A percentile compares a stretch with the other conserved stretches of the same genome.
Evolutionary conservation across 495 filamentous ascomycete genomes (phyloP).

Genomic region (Aspergillus sclerotioniger): DNA sequence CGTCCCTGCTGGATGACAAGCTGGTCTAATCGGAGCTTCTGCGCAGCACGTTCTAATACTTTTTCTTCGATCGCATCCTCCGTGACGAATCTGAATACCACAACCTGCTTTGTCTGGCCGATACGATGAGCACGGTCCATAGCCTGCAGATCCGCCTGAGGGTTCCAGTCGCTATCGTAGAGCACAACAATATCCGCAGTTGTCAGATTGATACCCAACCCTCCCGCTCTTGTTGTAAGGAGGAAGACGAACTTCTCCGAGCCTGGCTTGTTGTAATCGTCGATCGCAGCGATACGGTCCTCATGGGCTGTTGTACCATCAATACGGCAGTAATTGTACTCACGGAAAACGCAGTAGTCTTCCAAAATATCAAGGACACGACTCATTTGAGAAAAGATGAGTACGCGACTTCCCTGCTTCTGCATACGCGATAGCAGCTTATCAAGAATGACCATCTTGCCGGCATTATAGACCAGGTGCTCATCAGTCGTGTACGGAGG

Average conservation of each 20-base stretch:
- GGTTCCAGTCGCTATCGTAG: slow-evolving; percentile 99
- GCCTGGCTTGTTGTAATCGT: slow-evolving; percentile 93
- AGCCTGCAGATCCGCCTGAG: slow-evolving; percentile 95
- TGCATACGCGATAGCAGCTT: slow-evolving; percentile 84
- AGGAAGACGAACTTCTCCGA: slow-evolving; percentile 98
- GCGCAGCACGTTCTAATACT: slow-evolving; percentile 93
- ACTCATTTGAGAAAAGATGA: slow-evolving; percentile 99
- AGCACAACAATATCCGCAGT: slow-evolving; percentile 94
- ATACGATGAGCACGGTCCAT: slow-evolving; percentile 99
- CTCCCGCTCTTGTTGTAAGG: slow-evolving; percentile 94
- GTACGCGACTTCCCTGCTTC: slow-evolving; percentile 80
- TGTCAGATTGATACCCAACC: slow-evolving; percentile 97
- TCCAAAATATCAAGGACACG: slow-evolving; percentile 95
- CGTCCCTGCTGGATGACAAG: slow-evolving; percentile 99
- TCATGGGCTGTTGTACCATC: slow-evolving; percentile 97
- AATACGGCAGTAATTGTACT: slow-evolving; percentile 95
- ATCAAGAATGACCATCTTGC: slow-evolving; percentile 97
- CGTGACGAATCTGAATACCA: slow-evolving; percentile 94
- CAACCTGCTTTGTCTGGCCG: slow-evolving; percentile 96
- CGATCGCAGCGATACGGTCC: slow-evolving; percentile 95
- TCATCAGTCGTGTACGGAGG: slow-evolving; percentile 98
- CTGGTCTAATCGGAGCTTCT: slow-evolving; percentile 95
- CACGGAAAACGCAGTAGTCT: slow-evolving; percentile 95
- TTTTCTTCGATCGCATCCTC: slow-evolving; percentile 99
- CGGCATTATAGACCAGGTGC: slow-evolving; percentile 88